These are phyloP conservation scores for Yamadazyma songkhlaensis DNA, from an alignment of 1,139 yeast genomes.

Conservation along the genomic window DNA sequence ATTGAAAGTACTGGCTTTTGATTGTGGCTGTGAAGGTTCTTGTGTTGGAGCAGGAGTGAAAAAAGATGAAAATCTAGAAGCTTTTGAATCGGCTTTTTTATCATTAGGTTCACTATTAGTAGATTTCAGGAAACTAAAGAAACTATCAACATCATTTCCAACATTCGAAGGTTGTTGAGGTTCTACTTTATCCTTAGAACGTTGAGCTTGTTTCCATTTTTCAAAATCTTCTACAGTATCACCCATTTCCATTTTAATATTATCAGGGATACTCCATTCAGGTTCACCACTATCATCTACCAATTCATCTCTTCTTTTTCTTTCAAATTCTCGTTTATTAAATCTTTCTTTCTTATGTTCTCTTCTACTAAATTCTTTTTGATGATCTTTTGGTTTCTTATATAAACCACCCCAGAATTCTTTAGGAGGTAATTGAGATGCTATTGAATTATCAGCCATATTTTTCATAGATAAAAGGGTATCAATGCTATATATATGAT, in stretches of 20 bases:
- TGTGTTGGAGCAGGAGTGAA: conserved; percentile 20
- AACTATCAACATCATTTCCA: conserved; percentile 49
- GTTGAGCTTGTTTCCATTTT: conserved; percentile 49
- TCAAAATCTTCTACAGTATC: conserved; percentile 71
- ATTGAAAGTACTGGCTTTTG: neutral
- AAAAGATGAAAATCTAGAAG: conserved; percentile 49
- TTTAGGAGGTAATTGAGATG: conserved; percentile 35
- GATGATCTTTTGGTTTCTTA: conserved; percentile 10
- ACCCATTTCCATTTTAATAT: conserved; percentile 43
- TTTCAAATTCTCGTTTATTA: conserved; percentile 8
- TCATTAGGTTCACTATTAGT: conserved; percentile 13
- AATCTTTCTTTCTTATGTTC: conserved; percentile 5
- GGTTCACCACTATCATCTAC: conserved; percentile 41
- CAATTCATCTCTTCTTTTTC: conserved; percentile 19
- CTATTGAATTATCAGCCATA: conserved; percentile 33
- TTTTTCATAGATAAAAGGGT: conserved; percentile 30
- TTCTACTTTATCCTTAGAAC: conserved; percentile 42
- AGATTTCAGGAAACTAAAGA: conserved; percentile 47
- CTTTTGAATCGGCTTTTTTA: conserved; percentile 19
- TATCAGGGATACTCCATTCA: conserved; percentile 47
- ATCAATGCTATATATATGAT: conserved; percentile 37
- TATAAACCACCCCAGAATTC: conserved; percentile 40
- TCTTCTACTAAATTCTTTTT: conserved; percentile 9
- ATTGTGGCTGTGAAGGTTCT: neutral
- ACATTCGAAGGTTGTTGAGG: conserved; percentile 12